These are phyloP conservation scores for Venturiaceae sp. DNA, from an alignment of 2,329 filamentous ascomycete species.

Conservation along the genomic window DNA sequence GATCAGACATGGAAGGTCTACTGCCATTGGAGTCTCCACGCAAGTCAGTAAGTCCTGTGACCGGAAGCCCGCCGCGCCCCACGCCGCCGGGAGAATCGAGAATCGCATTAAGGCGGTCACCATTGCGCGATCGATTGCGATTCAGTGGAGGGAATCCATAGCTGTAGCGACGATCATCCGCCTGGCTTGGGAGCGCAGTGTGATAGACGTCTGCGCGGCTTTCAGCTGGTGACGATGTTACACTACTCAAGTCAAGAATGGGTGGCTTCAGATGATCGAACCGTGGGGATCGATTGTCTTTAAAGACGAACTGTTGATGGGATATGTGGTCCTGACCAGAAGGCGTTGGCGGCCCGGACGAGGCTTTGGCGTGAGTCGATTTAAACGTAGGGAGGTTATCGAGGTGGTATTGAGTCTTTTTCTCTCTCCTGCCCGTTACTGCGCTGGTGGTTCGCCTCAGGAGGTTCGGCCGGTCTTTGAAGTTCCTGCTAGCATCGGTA, in stretches of 20 bases:
- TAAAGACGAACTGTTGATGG: slow-evolving; percentile 28
- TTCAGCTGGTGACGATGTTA: neutral
- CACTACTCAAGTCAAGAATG: slow-evolving; percentile 32
- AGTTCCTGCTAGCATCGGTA: slow-evolving; percentile 10
- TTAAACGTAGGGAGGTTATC: slow-evolving; percentile 42
- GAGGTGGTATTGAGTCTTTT: slow-evolving; percentile 27
- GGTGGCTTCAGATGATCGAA: slow-evolving; percentile 38
- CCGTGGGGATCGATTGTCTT: slow-evolving; percentile 27
- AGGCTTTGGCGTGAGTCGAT: slow-evolving; percentile 18
- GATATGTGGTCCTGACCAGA: slow-evolving; percentile 27
- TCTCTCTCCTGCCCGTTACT: slow-evolving; percentile 15
- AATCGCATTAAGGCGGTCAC: slow-evolving; percentile 9
- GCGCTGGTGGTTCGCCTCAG: slow-evolving; percentile 14
- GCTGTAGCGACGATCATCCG: slow-evolving; percentile 15
- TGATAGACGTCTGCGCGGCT: neutral
- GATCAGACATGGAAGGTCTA: slow-evolving; percentile 27
- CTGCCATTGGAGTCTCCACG: slow-evolving; percentile 12
- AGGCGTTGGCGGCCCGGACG: slow-evolving; percentile 13
- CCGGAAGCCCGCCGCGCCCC: slow-evolving; percentile 18
- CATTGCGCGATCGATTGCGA: slow-evolving; percentile 7
- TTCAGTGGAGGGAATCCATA: slow-evolving; percentile 12
- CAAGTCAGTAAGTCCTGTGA: slow-evolving; percentile 16
- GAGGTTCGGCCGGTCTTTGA: slow-evolving; percentile 17
- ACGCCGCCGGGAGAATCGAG: slow-evolving; percentile 22
- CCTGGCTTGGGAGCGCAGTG: neutral